phyloP scores from a whole-genome alignment of 495 filamentous ascomycete genomes.

The Tetracladium setigerum region DNA sequence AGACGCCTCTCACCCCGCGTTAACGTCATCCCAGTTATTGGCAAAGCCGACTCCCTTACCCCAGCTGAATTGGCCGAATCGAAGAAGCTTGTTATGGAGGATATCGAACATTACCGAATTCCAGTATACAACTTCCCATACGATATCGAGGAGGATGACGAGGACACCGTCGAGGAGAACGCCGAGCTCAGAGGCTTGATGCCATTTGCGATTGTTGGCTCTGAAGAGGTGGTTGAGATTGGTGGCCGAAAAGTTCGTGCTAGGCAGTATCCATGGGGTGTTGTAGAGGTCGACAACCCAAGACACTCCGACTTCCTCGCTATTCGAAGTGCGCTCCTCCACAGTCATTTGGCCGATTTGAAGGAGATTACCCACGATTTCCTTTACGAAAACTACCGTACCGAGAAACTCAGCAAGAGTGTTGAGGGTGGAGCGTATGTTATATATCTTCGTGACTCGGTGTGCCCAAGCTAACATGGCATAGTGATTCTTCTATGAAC shows the following conservation, averaged over 20 bases:
- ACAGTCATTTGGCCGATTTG: constrained; percentile 93
- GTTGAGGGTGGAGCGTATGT: constrained; percentile 91
- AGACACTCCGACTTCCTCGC: constrained; percentile 98
- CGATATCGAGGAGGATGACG: constrained; percentile 98
- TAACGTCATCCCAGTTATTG: constrained; percentile 98
- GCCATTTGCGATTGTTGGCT: constrained; percentile 98
- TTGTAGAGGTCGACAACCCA: constrained; percentile 98
- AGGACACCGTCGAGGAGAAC: constrained; percentile 98
- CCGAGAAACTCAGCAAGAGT: constrained; percentile 99
- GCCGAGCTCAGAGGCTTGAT: constrained; percentile 93
- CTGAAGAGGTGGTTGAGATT: constrained; percentile 91
- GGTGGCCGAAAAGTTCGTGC: constrained; percentile 85
- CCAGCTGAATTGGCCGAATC: constrained; percentile 95
- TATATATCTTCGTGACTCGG: not conserved
- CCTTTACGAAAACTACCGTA: constrained; percentile 99
- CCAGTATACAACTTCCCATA: constrained; percentile 99
- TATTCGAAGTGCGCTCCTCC: constrained; percentile 90
- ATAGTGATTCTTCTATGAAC: constrained; percentile 82
- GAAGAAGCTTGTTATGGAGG: constrained; percentile 99
- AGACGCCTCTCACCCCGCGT: constrained; percentile 96
- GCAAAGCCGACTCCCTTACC: constrained; percentile 95
- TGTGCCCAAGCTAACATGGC: constrained; percentile 26
- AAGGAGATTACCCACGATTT: constrained; percentile 99
- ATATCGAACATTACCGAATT: constrained; percentile 99
- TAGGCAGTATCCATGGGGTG: constrained; percentile 97